Percentiles rank a stretch among this genome's conserved stretches.
phyloP scores from a whole-genome alignment of 139 green algal genomes.

The Raphidocelis subcapitata region DNA sequence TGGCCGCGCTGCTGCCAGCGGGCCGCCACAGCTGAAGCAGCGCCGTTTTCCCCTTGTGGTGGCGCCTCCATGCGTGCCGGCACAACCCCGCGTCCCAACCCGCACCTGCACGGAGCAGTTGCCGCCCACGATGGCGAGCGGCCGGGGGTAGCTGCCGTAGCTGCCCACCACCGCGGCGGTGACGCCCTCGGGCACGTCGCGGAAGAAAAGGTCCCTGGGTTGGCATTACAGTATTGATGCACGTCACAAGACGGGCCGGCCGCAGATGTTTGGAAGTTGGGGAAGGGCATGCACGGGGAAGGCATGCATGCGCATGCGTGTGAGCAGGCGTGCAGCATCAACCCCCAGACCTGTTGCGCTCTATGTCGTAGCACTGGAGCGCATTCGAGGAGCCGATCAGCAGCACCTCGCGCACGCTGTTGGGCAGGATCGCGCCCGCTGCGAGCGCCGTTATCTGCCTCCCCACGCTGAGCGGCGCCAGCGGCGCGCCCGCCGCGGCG shows the following conservation, averaged over 20 bases:
- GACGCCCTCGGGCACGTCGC: slow-evolving; percentile 64
- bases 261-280: too few relatives aligned
- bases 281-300: too few relatives aligned
- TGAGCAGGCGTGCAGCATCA: too few relatives aligned
- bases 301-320: too few relatives aligned
- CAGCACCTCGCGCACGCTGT: slow-evolving; percentile 51
- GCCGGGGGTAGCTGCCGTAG: slow-evolving; percentile 24
- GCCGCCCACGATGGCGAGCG: slow-evolving; percentile 62
- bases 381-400: slow-evolving; percentile 54
- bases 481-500: slow-evolving; percentile 25
- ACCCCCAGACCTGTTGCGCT: slow-evolving; percentile 41
- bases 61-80: too few relatives aligned
- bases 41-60: too few relatives aligned
- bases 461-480: slow-evolving; percentile 74
- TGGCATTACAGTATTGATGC: too few relatives aligned
- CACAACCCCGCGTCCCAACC: not conserved
- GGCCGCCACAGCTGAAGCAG: too few relatives aligned
- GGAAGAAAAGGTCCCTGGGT: slow-evolving; percentile 73
- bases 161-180: slow-evolving; percentile 42
- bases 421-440: slow-evolving; percentile 8
- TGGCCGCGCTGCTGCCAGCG: too few relatives aligned
- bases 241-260: not conserved
- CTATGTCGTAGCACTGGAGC: slow-evolving; percentile 65
- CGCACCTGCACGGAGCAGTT: slow-evolving; percentile 66
- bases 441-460: slow-evolving; percentile 64